Evolutionary conservation across 352 stramenopile species (phyloP).

Genomic region (Pythium graminicola): DNA sequence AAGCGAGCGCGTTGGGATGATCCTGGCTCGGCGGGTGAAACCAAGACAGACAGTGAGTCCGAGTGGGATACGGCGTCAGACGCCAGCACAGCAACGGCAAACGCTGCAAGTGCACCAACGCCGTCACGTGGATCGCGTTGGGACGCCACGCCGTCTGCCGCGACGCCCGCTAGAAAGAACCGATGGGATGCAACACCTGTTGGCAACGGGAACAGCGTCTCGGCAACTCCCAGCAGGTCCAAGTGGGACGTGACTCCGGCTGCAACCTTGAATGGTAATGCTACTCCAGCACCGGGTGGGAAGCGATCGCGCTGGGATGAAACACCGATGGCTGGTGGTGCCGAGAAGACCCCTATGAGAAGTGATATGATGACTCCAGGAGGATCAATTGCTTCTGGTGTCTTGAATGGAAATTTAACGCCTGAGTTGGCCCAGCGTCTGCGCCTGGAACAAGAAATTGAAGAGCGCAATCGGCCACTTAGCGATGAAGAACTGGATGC

Average conservation of each 20-base stretch:
- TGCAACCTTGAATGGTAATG: slow-evolving; percentile 30
- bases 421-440: slow-evolving; percentile 91
- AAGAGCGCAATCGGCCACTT: slow-evolving; percentile 94
- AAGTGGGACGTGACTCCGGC: slow-evolving; percentile 95
- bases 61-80: slow-evolving; percentile 72
- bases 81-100: slow-evolving; percentile 29
- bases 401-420: slow-evolving; percentile 68
- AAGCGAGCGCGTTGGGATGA: slow-evolving; percentile 87
- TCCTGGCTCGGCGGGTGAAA: slow-evolving; percentile 26
- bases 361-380: slow-evolving; percentile 63
- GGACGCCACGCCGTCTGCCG: slow-evolving; percentile 57
- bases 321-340: slow-evolving; percentile 75
- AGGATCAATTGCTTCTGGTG: slow-evolving; percentile 44
- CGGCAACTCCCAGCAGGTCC: slow-evolving; percentile 24
- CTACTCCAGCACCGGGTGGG: slow-evolving; percentile 44
- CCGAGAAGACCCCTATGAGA: slow-evolving; percentile 46
- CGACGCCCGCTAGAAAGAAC: slow-evolving; percentile 46
- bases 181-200: slow-evolving; percentile 80
- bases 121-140: slow-evolving; percentile 64
- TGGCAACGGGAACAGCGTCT: slow-evolving; percentile 30
- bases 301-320: slow-evolving; percentile 97
- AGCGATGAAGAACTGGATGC: slow-evolving; percentile 96
- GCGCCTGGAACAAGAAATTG: slow-evolving; percentile 95
- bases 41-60: slow-evolving; percentile 59
- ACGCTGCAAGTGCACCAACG: slow-evolving; percentile 29